Base-by-base conservation (phyloP, 352 stramenopile species). In the Pythium brassicae region DNA sequence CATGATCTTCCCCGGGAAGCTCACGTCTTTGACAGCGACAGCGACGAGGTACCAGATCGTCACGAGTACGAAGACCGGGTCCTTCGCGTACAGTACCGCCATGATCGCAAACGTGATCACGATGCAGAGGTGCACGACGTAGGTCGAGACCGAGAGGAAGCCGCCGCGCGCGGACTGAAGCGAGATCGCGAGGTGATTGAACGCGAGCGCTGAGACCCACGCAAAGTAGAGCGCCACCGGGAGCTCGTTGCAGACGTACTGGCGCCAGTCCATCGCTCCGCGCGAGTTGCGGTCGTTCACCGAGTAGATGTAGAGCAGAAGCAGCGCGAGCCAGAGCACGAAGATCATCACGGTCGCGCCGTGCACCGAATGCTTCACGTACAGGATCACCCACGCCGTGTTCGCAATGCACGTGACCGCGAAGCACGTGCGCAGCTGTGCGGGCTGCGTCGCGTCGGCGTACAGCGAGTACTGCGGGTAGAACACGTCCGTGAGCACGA, bases 301-400 rank as follows among this genome's bases (percentile, higher is more conserved):
- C n/a, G 83, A 72, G 68, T 88, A 90, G 9, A 88, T 58, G 63
- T 92, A 92, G 29, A 92, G 72, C 54, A 90, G 64, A 20, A 92
- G 64, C 45, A 92, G 50, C 51, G 74, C 76, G 29, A 92, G 48
- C 82, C 82, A 92, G 25, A 92, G 70, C 42, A 78, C 47, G 52
- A 69, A 89, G 59, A 90, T 87, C 56, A 82, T 43, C 22, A 86
- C 66, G 1, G 76, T 86, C 22, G 79, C 69, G 22, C 60, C 71
- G 47, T 86, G 72, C 35, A 88, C 57, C 53, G 83, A 63, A n/a
- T 72, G 68, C 46, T 70, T 75, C 1, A 74, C 74, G 50, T 69
- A 88, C 42, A 89, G 53, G 43, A 90, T 55, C 14, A 92, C 63
- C 79, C 79, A 92, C 26, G 66, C 63, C 20, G 69, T 76, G 65